These are phyloP conservation scores for Trypanosoma melophagium DNA, from an alignment of 208 protist species.

Conservation along the genomic window DNA sequence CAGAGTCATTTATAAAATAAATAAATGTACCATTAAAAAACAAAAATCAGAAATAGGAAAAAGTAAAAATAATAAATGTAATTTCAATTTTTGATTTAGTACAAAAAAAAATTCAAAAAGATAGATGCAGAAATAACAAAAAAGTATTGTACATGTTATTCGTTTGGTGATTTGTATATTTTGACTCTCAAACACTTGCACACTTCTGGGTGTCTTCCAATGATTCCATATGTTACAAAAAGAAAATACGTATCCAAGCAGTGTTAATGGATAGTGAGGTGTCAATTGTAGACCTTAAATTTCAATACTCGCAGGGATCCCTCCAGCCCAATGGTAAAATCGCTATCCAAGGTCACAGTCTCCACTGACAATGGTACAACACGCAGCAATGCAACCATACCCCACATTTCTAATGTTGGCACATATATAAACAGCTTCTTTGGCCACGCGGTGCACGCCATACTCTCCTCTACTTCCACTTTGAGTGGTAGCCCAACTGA, in stretches of 20 bases:
- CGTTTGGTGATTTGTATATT: no score
- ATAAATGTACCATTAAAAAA: constrained; percentile 21
- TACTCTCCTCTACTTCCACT: neutral
- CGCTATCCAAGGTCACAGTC: neutral
- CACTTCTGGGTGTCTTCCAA: no score
- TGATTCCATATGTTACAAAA: no score
- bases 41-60: constrained; percentile 45
- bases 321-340: constrained; percentile 5
- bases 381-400: neutral
- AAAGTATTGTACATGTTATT: neutral
- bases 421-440: neutral
- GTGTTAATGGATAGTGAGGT: no score
- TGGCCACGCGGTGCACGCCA: constrained; percentile 1
- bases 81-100: neutral
- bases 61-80: no score
- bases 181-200: no score
- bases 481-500: neutral
- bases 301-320: neutral
- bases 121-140: constrained; percentile 17
- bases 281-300: neutral
- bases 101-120: constrained; percentile 5
- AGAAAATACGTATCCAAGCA: neutral
- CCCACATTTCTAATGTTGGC: constrained; percentile 1
- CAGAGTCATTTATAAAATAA: no score
- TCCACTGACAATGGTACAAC: neutral